A percentile compares a stretch with the other conserved stretches of the same genome.
Conservation (phyloP, 2,329 filamentous ascomycete species). For the Cadophora malorum region DNA sequence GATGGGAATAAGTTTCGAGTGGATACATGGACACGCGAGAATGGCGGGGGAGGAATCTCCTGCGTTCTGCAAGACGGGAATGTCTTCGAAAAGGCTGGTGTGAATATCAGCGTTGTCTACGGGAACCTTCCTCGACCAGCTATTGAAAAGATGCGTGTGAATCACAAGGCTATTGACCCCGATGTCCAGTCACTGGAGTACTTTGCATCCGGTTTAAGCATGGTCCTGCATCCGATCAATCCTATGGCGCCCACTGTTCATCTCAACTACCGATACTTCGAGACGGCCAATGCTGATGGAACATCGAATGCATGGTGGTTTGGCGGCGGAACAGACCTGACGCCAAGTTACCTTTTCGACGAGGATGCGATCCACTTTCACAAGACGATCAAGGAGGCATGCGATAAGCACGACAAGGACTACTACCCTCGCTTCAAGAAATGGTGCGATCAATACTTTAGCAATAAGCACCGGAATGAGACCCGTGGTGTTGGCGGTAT, state of each 20-base stretch:
- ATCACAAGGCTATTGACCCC: constrained; percentile 88
- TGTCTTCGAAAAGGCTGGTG: constrained; percentile 96
- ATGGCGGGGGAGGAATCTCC: constrained; percentile 91
- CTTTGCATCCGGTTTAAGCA: constrained; percentile 91
- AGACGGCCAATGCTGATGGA: constrained; percentile 86
- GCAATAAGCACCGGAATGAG: constrained; percentile 89
- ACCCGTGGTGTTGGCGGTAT: constrained; percentile 90
- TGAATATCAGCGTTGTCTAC: constrained; percentile 95
- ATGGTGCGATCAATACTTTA: constrained; percentile 99
- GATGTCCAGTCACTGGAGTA: constrained; percentile 86
- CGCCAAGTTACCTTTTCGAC: constrained; percentile 92
- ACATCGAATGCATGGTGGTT: constrained; percentile 95
- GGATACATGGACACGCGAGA: constrained; percentile 86
- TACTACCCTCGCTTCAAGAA: constrained; percentile 97
- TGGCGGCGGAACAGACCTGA: constrained; percentile 92
- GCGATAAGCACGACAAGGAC: constrained; percentile 88
- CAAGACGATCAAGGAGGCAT: constrained; percentile 87
- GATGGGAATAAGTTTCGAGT: constrained; percentile 83
- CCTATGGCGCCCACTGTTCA: constrained; percentile 98
- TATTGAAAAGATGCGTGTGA: constrained; percentile 90
- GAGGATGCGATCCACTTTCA: constrained; percentile 98
- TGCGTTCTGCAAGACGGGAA: constrained; percentile 96
- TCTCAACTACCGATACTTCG: constrained; percentile 98
- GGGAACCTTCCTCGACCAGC: constrained; percentile 85
- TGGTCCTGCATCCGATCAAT: constrained; percentile 93